A percentile compares a stretch with the other conserved stretches of the same genome.
Conservation (phyloP, 108 stramenopile species). For the Discostella stelligeroides region DNA sequence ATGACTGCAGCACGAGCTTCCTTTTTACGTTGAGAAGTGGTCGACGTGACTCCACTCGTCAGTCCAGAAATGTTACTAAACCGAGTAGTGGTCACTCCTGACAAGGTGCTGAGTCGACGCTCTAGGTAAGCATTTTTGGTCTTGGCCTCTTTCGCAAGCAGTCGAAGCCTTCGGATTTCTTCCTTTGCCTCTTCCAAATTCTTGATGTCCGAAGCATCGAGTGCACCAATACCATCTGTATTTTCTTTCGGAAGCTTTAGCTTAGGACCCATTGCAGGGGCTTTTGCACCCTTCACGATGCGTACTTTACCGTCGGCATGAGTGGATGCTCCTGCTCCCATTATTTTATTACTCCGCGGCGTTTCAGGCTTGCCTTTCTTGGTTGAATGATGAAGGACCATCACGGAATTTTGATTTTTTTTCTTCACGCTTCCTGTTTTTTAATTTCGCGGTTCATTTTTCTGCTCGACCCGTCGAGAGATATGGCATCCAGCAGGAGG, state of each 20-base stretch:
- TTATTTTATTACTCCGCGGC: conserved; percentile 7
- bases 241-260: conserved; percentile 21
- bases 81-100: no score
- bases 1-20: conserved; percentile 53
- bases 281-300: not conserved
- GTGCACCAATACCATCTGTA: not conserved
- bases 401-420: not conserved
- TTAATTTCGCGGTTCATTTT: no score
- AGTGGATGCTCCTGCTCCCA: conserved; percentile 43
- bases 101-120: conserved; percentile 18
- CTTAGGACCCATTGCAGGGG: no score
- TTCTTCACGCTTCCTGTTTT: no score
- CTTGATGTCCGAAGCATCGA: conserved; percentile 44
- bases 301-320: conserved; percentile 13
- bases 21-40: conserved; percentile 23
- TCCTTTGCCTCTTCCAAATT: conserved; percentile 52
- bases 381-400: not conserved
- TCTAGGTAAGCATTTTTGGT: conserved; percentile 29
- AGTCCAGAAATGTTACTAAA: no score
- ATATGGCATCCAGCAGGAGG: no score
- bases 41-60: conserved; percentile 13
- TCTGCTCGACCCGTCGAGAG: no score
- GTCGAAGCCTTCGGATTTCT: conserved; percentile 45
- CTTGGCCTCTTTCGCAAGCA: conserved; percentile 39
- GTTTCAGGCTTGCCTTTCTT: not conserved